Evolutionary conservation across 2,329 filamentous ascomycete genomes (phyloP).

Genomic region (Clarireedia hainanense): DNA sequence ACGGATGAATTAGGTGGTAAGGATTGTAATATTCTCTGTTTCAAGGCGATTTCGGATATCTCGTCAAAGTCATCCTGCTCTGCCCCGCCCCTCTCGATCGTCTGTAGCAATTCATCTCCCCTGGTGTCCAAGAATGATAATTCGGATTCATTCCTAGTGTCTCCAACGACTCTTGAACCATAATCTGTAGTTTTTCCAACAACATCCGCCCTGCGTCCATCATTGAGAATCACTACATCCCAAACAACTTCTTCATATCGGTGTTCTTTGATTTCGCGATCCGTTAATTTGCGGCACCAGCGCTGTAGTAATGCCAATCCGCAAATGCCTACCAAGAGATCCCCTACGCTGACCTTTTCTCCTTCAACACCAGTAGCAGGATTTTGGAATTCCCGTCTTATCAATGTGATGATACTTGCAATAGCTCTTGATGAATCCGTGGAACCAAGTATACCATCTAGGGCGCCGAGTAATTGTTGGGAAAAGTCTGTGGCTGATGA

Average conservation of each 20-base stretch:
- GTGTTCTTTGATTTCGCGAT: conserved; percentile 40
- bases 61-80: conserved; percentile 35
- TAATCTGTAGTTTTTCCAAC: conserved; percentile 25
- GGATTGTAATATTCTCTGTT: conserved; percentile 46
- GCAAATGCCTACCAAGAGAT: conserved; percentile 53
- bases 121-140: conserved; percentile 23
- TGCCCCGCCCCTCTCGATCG: conserved; percentile 29
- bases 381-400: conserved; percentile 57
- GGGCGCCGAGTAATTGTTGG: conserved; percentile 47
- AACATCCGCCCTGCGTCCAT: conserved; percentile 50
- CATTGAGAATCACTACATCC: conserved; percentile 57
- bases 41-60: conserved; percentile 40
- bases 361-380: conserved; percentile 51
- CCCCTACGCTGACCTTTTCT: conserved; percentile 51
- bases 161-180: conserved; percentile 15
- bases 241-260: conserved; percentile 52
- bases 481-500: conserved; percentile 48
- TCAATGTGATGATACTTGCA: conserved; percentile 56
- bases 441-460: conserved; percentile 59
- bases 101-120: conserved; percentile 28
- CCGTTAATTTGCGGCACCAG: conserved; percentile 43
- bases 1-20: conserved; percentile 49
- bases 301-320: conserved; percentile 55
- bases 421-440: conserved; percentile 64
- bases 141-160: conserved; percentile 27